Base-by-base conservation (phyloP, 352 stramenopile species). In the Phytophthora agathidicida region DNA sequence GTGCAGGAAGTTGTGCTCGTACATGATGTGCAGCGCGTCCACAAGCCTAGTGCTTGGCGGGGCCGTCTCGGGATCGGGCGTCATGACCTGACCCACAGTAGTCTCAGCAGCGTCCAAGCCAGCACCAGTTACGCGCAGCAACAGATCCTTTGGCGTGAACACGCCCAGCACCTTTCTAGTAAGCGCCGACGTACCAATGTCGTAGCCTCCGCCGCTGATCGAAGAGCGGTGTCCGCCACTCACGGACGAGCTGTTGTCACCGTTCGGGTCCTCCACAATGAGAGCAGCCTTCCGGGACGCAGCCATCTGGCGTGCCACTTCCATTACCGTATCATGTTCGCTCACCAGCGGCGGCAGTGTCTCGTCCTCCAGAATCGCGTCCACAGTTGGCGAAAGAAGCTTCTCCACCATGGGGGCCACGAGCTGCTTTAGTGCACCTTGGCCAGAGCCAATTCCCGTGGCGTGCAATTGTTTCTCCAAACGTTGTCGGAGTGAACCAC, bases 121-220 rank as follows among this genome's bases (percentile, higher is more conserved):
- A 33, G 94, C 96, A 5, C 95, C 93, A 51, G 98, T 85, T 11
- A 98, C 96, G 30, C 96, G 85, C 14, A 96, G 88, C 69, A 99
- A 87, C 62, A 99, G 73, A 77, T 99, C 97, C 72, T 99, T 99
- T 4, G 97, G 97, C 0, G 96, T 98, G 62, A 99, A 98, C 48
- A 99, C 98, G 58, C 97, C 97, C 13, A 99, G 68, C 16, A 80
- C 65, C 73, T 94, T 95, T 44, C 68, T 57, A 16, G 63, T 76
- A 9, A 76, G 31, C 30, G 68, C 68, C 6, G 68, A 76, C 1
- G 53, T 73, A 6, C 81, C 84, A 28, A 74, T 73, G 8, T 78
- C 71, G 42, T 71, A 83, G 20, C 65, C 59, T 42, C 62, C 67
- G n/a, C 56, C 59, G 37, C 64, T 71, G 8, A 77, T 38, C 5